Percentiles rank a stretch among this genome's conserved stretches.
These are phyloP conservation scores for Astrothelium subdiscretum DNA, from an alignment of 495 filamentous ascomycete genomes.

Conservation along the genomic window DNA sequence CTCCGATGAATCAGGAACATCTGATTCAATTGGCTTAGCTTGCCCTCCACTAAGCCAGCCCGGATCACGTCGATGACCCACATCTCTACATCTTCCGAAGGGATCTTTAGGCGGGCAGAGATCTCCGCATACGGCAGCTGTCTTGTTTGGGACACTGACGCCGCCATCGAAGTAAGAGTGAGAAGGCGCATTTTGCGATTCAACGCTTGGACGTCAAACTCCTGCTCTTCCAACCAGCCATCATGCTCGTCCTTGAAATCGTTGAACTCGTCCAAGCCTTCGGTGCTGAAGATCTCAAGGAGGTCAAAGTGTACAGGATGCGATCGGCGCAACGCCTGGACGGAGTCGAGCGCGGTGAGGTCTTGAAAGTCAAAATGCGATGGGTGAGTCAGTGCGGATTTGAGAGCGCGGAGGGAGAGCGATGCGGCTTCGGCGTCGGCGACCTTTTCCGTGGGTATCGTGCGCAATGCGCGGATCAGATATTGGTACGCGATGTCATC, in stretches of 20 bases:
- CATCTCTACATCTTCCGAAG: constrained; percentile 75
- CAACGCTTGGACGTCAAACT: constrained; percentile 49
- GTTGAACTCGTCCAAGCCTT: constrained; percentile 86
- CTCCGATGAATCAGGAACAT: constrained; percentile 90
- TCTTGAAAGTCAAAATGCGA: constrained; percentile 90
- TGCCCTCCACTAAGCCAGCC: constrained; percentile 85
- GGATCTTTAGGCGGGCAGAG: constrained; percentile 67
- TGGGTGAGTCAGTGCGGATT: constrained; percentile 62
- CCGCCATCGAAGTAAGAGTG: constrained; percentile 80
- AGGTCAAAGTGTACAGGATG: constrained; percentile 78
- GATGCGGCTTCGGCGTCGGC: constrained; percentile 57
- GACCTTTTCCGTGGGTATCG: constrained; percentile 63
- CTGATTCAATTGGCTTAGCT: constrained; percentile 78
- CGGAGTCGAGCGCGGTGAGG: constrained; percentile 69
- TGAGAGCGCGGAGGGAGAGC: constrained; percentile 74
- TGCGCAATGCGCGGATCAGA: constrained; percentile 71
- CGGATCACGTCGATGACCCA: constrained; percentile 98
- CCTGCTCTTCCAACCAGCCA: constrained; percentile 63
- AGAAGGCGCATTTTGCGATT: constrained; percentile 88
- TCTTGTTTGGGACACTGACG: constrained; percentile 58
- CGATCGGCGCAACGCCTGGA: constrained; percentile 74
- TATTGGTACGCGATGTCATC: constrained; percentile 69
- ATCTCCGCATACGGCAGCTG: constrained; percentile 79
- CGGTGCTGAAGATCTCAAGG: constrained; percentile 86
- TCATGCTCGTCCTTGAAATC: constrained; percentile 80